Conservation (phyloP, 2,329 filamentous ascomycete species). For the Incumbomyces delicatus region DNA sequence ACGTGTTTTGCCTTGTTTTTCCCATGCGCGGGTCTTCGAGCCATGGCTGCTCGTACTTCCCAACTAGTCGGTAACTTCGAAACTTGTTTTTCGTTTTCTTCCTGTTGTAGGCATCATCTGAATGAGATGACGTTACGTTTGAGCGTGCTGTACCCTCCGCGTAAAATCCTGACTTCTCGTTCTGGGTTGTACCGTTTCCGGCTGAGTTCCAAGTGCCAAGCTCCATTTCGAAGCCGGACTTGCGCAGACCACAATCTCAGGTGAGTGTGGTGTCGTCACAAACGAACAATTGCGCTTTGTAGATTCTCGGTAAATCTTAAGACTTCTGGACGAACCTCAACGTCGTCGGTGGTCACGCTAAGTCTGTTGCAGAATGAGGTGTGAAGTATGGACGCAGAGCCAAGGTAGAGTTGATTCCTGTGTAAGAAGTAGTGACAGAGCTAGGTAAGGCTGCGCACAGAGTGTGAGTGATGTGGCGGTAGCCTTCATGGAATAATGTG, state of each 20-base stretch:
- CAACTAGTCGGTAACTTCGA: slow-evolving; percentile 17
- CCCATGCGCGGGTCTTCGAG: slow-evolving; percentile 36
- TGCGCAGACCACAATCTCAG: slow-evolving; percentile 13
- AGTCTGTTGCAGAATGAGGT: too few species aligned
- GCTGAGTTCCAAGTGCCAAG: slow-evolving; percentile 14
- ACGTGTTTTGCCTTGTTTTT: slow-evolving; percentile 24
- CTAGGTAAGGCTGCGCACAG: too few species aligned
- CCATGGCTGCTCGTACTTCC: slow-evolving; percentile 43
- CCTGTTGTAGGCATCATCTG: not conserved
- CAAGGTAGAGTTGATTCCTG: too few species aligned
- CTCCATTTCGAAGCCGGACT: slow-evolving; percentile 22
- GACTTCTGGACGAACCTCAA: too few species aligned
- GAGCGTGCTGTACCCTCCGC: not conserved
- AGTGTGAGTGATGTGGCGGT: too few species aligned
- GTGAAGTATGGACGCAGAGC: too few species aligned
- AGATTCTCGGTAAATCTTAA: too few species aligned
- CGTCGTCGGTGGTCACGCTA: too few species aligned
- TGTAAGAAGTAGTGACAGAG: too few species aligned
- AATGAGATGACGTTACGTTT: not conserved
- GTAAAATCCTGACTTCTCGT: not conserved
- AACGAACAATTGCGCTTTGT: too few species aligned
- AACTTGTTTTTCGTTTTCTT: not conserved
- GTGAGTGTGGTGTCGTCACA: not conserved
- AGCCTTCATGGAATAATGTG: too few species aligned
- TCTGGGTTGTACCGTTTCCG: slow-evolving; percentile 7